Evolutionary conservation across 345 rosid species (phyloP).

Genomic region (Camelina neglecta): DNA sequence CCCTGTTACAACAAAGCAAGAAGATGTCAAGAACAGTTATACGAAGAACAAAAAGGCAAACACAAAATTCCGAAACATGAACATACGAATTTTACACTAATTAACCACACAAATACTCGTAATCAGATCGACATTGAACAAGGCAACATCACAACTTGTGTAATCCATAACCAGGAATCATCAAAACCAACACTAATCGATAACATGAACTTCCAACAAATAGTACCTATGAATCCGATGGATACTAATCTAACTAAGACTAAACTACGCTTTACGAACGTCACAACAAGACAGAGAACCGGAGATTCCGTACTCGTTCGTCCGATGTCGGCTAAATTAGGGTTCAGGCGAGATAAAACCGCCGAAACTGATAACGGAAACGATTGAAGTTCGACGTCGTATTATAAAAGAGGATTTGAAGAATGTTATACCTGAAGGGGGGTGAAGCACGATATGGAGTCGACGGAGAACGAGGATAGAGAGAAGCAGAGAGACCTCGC

Average conservation of each 20-base stretch:
- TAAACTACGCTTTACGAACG: neutral
- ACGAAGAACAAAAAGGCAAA: no score
- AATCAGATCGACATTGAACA: slow-evolving; percentile 3
- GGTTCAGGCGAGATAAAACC: slow-evolving; percentile 18
- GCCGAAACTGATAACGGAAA: neutral
- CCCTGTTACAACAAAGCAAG: slow-evolving; percentile 2
- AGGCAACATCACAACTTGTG: neutral
- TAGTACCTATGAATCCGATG: neutral
- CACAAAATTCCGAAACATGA: neutral
- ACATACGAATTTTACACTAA: neutral
- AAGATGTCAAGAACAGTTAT: no score
- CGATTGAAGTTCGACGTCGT: neutral
- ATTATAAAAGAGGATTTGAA: neutral
- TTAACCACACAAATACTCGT: slow-evolving; percentile 5
- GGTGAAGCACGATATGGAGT: neutral
- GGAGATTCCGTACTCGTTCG: neutral
- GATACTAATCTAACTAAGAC: neutral
- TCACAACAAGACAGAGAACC: neutral
- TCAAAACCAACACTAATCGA: slow-evolving; percentile 16
- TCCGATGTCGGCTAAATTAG: neutral
- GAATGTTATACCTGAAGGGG: slow-evolving; percentile 20
- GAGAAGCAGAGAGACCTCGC: slow-evolving; percentile 2
- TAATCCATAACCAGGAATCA: slow-evolving; percentile 11
- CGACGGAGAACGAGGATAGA: slow-evolving; percentile 20
- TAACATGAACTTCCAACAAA: neutral